These are phyloP conservation scores for Akebia trifoliata DNA, from an alignment of 164 flowering plant genomes.

Conservation along the genomic window DNA sequence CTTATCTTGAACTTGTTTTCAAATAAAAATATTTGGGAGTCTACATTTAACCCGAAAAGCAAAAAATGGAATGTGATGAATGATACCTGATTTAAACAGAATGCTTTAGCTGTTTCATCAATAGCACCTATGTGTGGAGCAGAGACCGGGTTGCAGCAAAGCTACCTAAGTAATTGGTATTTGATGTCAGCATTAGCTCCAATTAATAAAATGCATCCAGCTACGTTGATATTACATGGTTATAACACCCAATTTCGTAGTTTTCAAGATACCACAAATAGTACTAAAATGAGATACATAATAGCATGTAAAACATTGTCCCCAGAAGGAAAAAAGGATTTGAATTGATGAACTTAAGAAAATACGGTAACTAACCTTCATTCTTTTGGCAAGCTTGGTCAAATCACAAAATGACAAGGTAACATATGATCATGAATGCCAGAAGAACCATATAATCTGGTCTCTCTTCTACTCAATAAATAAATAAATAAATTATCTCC, in stretches of 20 bases:
- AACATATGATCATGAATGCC: conserved; percentile 13
- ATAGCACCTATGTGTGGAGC: conserved; percentile 9
- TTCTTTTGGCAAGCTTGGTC: conserved; percentile 15
- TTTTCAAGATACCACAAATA: too few relatives aligned
- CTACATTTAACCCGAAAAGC: too few relatives aligned
- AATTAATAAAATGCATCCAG: not conserved
- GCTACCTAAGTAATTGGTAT: conserved; percentile 6
- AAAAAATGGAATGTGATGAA: not conserved
- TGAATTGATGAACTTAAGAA: not conserved
- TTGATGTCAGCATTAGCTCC: not conserved
- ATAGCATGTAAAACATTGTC: not conserved
- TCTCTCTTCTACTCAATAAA: conserved; percentile 7
- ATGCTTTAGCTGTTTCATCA: conserved; percentile 10
- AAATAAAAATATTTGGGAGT: too few relatives aligned
- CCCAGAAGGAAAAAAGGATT: not conserved
- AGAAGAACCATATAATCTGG: conserved; percentile 10
- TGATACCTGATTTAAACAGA: conserved; percentile 19
- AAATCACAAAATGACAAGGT: conserved; percentile 7
- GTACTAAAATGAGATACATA: not conserved
- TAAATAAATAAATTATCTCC: conserved; percentile 1
- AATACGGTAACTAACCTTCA: conserved; percentile 18
- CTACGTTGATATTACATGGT: not conserved
- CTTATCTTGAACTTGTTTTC: too few relatives aligned
- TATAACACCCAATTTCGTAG: not conserved
- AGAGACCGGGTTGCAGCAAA: conserved; percentile 6